These are phyloP conservation scores for Erodium moschatum DNA, from an alignment of 441 rosid species.

Conservation along the genomic window DNA sequence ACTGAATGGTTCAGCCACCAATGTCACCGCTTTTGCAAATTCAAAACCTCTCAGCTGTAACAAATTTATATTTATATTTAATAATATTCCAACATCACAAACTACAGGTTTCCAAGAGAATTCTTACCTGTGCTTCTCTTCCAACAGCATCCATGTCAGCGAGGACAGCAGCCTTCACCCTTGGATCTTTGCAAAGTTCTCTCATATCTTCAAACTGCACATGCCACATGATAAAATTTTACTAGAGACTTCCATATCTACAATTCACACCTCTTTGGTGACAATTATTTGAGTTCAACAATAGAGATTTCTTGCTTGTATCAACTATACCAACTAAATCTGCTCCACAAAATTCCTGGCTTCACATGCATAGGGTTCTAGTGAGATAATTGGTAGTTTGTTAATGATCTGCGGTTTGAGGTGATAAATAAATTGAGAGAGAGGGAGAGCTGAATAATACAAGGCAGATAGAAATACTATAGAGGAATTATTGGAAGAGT, in stretches of 20 bases:
- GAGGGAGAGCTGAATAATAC: background rate
- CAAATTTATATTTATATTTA: background rate
- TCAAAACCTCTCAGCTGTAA: constrained; percentile 92
- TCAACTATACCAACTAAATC: background rate
- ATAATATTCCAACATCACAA: background rate
- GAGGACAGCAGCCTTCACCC: constrained; percentile 64
- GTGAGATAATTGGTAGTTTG: background rate
- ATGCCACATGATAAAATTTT: background rate
- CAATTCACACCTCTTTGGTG: background rate
- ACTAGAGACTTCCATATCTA: constrained; percentile 14
- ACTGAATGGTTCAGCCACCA: constrained; percentile 77
- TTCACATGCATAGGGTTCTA: background rate
- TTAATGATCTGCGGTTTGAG: background rate
- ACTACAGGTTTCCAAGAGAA: background rate
- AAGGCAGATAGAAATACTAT: background rate
- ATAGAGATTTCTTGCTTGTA: background rate
- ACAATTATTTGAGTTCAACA: too few species aligned
- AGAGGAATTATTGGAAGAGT: background rate
- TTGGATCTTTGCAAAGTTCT: constrained; percentile 67
- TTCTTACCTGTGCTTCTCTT: constrained; percentile 72
- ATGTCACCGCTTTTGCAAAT: constrained; percentile 75
- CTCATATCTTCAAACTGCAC: constrained; percentile 51
- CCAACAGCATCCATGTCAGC: constrained; percentile 81
- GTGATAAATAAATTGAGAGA: background rate
- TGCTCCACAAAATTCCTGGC: background rate